Conservation (phyloP, 2,329 filamentous ascomycete species). For the Xylaria sp. region DNA sequence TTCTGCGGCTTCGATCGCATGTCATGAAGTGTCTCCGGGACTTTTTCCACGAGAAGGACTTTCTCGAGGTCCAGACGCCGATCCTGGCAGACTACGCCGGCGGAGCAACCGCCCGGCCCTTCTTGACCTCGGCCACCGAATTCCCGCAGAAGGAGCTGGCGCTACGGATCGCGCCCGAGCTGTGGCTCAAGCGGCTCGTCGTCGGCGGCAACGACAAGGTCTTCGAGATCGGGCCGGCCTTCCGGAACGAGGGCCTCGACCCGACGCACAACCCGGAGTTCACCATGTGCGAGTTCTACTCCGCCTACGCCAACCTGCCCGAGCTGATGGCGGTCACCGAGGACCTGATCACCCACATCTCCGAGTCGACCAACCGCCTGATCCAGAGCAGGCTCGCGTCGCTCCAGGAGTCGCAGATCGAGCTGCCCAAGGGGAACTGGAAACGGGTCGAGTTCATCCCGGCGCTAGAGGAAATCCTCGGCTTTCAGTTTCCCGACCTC, state of each 20-base stretch:
- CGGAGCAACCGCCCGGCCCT: slow-evolving; percentile 87
- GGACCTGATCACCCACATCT: slow-evolving; percentile 64
- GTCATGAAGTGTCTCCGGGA: slow-evolving; percentile 75
- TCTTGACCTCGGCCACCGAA: slow-evolving; percentile 77
- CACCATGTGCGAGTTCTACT: slow-evolving; percentile 96
- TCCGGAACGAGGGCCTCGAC: slow-evolving; percentile 92
- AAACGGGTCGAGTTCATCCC: slow-evolving; percentile 79
- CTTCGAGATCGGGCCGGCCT: slow-evolving; percentile 90
- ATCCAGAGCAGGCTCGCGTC: slow-evolving; percentile 47
- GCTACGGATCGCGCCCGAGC: slow-evolving; percentile 87
- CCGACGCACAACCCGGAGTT: slow-evolving; percentile 96
- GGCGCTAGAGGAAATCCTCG: slow-evolving; percentile 70
- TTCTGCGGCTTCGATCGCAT: slow-evolving; percentile 72
- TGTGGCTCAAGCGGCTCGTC: slow-evolving; percentile 92
- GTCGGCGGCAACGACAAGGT: slow-evolving; percentile 86
- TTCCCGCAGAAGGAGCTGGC: slow-evolving; percentile 72
- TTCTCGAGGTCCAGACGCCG: slow-evolving; percentile 89
- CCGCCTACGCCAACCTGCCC: slow-evolving; percentile 76
- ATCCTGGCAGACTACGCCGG: slow-evolving; percentile 81
- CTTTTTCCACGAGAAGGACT: slow-evolving; percentile 71
- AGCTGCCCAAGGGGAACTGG: slow-evolving; percentile 59
- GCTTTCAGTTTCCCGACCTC: slow-evolving; percentile 67
- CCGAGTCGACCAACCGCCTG: slow-evolving; percentile 51
- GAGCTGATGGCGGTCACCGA: slow-evolving; percentile 79
- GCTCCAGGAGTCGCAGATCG: slow-evolving; percentile 52